A percentile compares a stretch with the other conserved stretches of the same genome.
These are phyloP conservation scores for Leishmania gerbilli DNA, from an alignment of 208 protist genomes.

Conservation along the genomic window DNA sequence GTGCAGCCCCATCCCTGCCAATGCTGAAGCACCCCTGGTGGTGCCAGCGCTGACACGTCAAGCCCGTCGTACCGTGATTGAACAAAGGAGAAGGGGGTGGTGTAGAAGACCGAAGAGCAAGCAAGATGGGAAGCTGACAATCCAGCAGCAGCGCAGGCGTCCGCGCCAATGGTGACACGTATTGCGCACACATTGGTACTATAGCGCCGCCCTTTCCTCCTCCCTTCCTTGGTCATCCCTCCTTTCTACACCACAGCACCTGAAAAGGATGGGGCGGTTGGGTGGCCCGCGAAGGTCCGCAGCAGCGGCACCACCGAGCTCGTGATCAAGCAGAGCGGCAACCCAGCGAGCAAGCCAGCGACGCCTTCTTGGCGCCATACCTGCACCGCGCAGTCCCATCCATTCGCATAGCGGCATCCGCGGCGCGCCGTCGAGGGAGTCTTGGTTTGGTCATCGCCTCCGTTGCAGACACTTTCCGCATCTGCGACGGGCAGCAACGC, in stretches of 20 bases:
- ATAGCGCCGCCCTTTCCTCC: background rate
- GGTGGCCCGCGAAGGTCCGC: conserved; percentile 22
- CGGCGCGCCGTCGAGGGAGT: background rate
- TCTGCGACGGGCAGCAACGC: conserved; percentile 26
- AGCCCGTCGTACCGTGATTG: background rate
- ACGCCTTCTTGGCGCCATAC: conserved; percentile 25
- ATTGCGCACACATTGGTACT: background rate
- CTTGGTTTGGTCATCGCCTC: background rate
- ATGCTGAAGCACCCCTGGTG: background rate
- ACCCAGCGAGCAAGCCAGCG: conserved; percentile 24
- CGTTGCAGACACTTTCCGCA: background rate
- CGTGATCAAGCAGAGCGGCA: conserved; percentile 27
- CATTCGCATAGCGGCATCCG: conserved; percentile 33
- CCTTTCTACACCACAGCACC: conserved; percentile 20
- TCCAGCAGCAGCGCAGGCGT: background rate
- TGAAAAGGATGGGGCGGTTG: conserved; percentile 24
- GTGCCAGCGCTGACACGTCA: background rate
- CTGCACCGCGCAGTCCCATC: conserved; percentile 22
- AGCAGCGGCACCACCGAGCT: conserved; percentile 27
- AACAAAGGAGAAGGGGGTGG: background rate
- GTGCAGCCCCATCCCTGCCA: too few relatives aligned
- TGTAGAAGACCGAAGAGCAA: background rate
- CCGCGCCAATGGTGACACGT: background rate
- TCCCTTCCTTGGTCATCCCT: background rate
- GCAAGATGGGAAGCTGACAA: background rate